Conservation (phyloP, 2,329 filamentous ascomycete species). For the Epichloe typhina region DNA sequence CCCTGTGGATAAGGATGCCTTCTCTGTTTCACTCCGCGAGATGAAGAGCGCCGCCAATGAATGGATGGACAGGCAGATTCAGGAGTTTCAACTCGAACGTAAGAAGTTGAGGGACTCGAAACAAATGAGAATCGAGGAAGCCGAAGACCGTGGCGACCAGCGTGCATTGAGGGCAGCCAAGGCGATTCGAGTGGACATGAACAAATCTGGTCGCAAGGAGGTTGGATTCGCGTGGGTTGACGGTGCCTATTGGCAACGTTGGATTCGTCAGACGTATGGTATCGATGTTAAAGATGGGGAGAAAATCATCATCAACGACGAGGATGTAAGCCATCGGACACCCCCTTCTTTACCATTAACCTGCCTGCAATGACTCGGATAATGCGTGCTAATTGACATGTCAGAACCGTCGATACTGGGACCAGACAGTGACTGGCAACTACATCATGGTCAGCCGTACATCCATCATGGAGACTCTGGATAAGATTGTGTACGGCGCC, state of each 20-base stretch:
- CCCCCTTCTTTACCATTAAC: neutral
- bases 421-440: constrained; percentile 77
- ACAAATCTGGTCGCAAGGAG: constrained; percentile 73
- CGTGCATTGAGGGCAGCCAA: constrained; percentile 78
- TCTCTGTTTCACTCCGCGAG: constrained; percentile 66
- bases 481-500: constrained; percentile 54
- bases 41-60: constrained; percentile 92
- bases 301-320: constrained; percentile 89
- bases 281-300: constrained; percentile 81
- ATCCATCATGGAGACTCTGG: constrained; percentile 77
- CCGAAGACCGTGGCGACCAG: constrained; percentile 83
- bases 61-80: constrained; percentile 95
- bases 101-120: constrained; percentile 91
- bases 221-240: constrained; percentile 97
- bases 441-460: constrained; percentile 80
- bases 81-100: constrained; percentile 81
- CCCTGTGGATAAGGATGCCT: constrained; percentile 66
- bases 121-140: constrained; percentile 90
- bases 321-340: constrained; percentile 57
- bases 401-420: constrained; percentile 90
- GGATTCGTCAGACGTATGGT: constrained; percentile 90
- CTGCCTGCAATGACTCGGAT: neutral
- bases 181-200: constrained; percentile 82
- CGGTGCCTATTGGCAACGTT: constrained; percentile 92
- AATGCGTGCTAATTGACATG: neutral